phyloP scores from a whole-genome alignment of 495 filamentous ascomycete genomes.

The Saxispiralis lemnorum region DNA sequence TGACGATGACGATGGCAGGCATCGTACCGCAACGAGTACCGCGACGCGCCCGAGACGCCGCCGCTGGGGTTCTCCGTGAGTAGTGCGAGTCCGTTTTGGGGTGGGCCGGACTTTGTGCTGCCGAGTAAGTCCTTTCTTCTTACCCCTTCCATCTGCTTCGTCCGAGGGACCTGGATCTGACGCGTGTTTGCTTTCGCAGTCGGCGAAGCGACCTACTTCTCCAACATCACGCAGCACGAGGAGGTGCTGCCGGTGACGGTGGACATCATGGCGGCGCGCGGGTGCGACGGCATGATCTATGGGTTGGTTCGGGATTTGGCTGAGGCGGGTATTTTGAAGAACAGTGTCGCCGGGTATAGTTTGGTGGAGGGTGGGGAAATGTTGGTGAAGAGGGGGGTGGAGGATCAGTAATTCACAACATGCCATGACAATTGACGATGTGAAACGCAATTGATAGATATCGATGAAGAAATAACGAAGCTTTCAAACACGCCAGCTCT shows the following conservation, averaged over 20 bases:
- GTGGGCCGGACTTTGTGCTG: constrained; percentile 38
- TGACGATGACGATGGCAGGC: not conserved
- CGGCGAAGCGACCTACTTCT: constrained; percentile 35
- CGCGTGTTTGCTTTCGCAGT: constrained; percentile 15
- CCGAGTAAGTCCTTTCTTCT: constrained; percentile 21
- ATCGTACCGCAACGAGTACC: constrained; percentile 23
- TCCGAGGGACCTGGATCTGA: not conserved
- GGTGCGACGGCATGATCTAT: constrained; percentile 44
- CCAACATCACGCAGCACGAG: constrained; percentile 33
- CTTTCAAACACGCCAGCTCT: no score
- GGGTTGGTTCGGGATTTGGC: constrained; percentile 36
- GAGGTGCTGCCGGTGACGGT: constrained; percentile 44
- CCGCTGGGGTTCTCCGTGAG: constrained; percentile 22
- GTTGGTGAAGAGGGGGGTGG: no score
- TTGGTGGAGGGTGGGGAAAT: no score
- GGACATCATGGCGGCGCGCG: constrained; percentile 39
- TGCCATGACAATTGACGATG: no score
- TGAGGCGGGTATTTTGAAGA: constrained; percentile 31
- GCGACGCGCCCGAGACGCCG: not conserved
- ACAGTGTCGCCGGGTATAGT: constrained; percentile 28
- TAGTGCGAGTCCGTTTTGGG: constrained; percentile 31
- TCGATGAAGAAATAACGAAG: no score
- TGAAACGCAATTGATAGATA: no score
- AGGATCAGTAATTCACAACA: no score
- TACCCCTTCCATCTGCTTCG: no score